Base-by-base conservation (phyloP, 1,284 basidiomycete genomes). In the Agaricales sp. region DNA sequence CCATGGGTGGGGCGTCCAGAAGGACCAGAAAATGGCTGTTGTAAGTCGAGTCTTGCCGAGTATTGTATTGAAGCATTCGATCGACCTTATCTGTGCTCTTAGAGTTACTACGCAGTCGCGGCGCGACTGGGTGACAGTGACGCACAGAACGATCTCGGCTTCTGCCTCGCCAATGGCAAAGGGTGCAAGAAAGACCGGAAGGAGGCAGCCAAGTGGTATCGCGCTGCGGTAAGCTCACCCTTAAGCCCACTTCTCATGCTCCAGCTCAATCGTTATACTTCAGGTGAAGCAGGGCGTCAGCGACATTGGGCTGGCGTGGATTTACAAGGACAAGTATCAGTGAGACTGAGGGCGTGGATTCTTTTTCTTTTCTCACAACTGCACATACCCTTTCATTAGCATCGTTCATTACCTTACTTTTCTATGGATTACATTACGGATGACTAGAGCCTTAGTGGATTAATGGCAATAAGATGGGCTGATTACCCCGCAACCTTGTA, bases 121-220 rank as follows among this genome's bases (percentile, higher is more conserved):
- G 89, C 92, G 14, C 77, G 79, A 38, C 69, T 95, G 3, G 91
- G 91, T 0, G 92, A 94, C 61, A 70, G 80, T 0, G 92, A 94
- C 61, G 91, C 91, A 1, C 91, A 93, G 66, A 78, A 79, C 54
- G 87, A 88, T 61, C 74, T 93, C 11, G 92, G 77, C 0, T 93
- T 91, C 59, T 88, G 87, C 62, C 75, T 89, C 38, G 80, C 85
- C 0, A 89, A 91, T 57, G 91, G 87, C 3, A 91, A 85, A 57
- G 90, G 90, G 3, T 89, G 87, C 62, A 93, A 92, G 73, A 93
- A 90, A 68, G 81, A 93, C 65, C 76, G 82, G 58, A 89, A 84
- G 57, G 82, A 83, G 60, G 84, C 92, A 2, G 91, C 92, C 1
- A 83, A 80, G 64, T 94, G 92, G 83, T 94, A 94, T 64, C 80